Base-by-base conservation (phyloP, 2,329 filamentous ascomycete species). In the Arthrocladium fulminans region DNA sequence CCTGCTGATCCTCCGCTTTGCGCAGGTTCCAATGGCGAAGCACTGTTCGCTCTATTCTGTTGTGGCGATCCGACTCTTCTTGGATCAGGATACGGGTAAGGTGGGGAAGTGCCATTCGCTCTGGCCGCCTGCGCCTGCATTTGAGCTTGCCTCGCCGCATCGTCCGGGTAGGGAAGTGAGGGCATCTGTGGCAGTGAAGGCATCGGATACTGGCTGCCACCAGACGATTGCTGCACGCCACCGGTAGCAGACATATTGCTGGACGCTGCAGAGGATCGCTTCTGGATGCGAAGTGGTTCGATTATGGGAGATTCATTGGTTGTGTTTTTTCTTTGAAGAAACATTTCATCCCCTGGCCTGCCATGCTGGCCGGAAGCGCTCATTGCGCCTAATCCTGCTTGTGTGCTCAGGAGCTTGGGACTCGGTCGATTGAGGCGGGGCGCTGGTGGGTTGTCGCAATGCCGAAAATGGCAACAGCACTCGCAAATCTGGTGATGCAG, bases 281-380 rank as follows among this genome's bases (percentile, higher is more conserved):
- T 94, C 71, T 83, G 83, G 64, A 94, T 94, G 61, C 87, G 80
- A 67, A 95, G 68, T 51, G 88, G 88, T 60, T 86, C 86, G 58
- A 94, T 78, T 22, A 59, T 53, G 15, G 85, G 86, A 50, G 88
- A 86, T 60, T 86, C 88, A 60, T 88, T 81, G 39, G 67, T 66
- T 48, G 66, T 69, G 44, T 60, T 61, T n/a, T 67, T 67, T 51
- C 62, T 67, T 52, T 74, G 67, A 55, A 94, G 77, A 70, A 94
- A 90, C 72, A 94, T 83, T 74, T 90, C 87, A 67, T 88, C 83
- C 24, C 88, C 84, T 22, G 83, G 79, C 57, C 83, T 73, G 59
- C 83, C 83, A 62, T 83, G 80, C 59, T 68, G 72, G 48, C 61
- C 68, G 61, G 60, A 60, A 48, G 63, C 64, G 66, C 63, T 75